Evolutionary conservation across 495 filamentous ascomycete genomes (phyloP), one percentile per base, ranked within the genome.

Genomic region (Annulohypoxylon stygium): DNA sequence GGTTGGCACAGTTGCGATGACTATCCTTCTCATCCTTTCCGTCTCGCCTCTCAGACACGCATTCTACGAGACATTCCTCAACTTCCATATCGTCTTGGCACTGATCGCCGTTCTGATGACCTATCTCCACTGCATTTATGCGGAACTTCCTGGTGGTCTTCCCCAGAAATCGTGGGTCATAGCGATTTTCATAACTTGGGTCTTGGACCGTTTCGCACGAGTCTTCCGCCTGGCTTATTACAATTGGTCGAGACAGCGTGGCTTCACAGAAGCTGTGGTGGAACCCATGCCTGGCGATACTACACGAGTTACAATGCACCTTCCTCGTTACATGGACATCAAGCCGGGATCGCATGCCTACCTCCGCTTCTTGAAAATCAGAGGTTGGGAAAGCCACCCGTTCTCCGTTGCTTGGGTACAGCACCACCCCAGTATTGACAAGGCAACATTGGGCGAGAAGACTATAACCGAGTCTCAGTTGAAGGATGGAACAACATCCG

Each of bases 1-100:
- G 10, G 71, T 86, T 25, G 87, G 84, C 6, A 86, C 88, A 12
- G 76, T 88, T 14, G 87, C 86, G 12, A 81, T 94, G 65, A 70
- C 86, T 39, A 71, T 92, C 67, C 75, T 94, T 36, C 68, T 91
- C 26, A 73, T 93, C 48, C 67, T 87, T 23, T 91, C 94, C 30
- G 83, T 90, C 11, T 93, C 93, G 1, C 88, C 93, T 3, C 74
- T 99, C 48, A 89, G 96, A 39, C 95, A 97, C 80, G 95, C 95
- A 16, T 97, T 97, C 81, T 98, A 99, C 80, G 97, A 98, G 81
- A 93, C 91, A 0, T 99, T 98, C 82, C 84, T 98, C 65, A 90
- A 92, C 71, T 75, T 91, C 23, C 96, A 99, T 80, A 92, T 97
- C 70, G 82, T 88, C 25, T 78, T 94, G 12, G 92, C 89, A 12